Evolutionary conservation across 345 rosid species (phyloP).

Genomic region (Hibiscus trionum): DNA sequence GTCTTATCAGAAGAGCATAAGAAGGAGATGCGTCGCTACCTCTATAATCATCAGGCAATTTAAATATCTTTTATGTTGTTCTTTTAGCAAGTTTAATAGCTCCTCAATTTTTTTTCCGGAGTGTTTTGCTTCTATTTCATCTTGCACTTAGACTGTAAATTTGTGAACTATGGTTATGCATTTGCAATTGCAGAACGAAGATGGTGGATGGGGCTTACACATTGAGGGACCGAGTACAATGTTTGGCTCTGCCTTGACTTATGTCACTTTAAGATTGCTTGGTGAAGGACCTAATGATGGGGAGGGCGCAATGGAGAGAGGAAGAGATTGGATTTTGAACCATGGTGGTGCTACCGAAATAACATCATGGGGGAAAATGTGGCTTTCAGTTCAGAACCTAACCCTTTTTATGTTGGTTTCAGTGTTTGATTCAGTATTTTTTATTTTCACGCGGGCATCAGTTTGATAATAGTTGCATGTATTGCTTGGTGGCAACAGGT

Average conservation of each 20-base stretch:
- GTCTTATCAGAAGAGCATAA: conserved; percentile 69
- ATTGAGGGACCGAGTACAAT: conserved; percentile 97
- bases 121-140: not conserved
- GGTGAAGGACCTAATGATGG: conserved; percentile 93
- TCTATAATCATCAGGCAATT: conserved; percentile 83
- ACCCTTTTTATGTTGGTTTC: conserved; percentile 13
- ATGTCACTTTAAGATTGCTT: conserved; percentile 83
- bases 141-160: not conserved
- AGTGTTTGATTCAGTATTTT: not conserved
- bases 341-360: conserved; percentile 91
- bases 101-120: not conserved
- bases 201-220: conserved; percentile 99
- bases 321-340: conserved; percentile 71
- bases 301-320: conserved; percentile 72
- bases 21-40: conserved; percentile 75
- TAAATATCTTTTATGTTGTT: not conserved
- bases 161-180: not conserved
- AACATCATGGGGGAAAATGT: conserved; percentile 97
- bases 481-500: conserved; percentile 44
- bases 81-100: not conserved
- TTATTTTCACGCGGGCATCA: conserved; percentile 7
- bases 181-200: conserved; percentile 58
- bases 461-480: conserved; percentile 12
- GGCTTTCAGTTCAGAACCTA: conserved; percentile 83
- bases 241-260: conserved; percentile 89